phyloP scores from a whole-genome alignment of 345 rosid species.

The Mercurialis annua region DNA sequence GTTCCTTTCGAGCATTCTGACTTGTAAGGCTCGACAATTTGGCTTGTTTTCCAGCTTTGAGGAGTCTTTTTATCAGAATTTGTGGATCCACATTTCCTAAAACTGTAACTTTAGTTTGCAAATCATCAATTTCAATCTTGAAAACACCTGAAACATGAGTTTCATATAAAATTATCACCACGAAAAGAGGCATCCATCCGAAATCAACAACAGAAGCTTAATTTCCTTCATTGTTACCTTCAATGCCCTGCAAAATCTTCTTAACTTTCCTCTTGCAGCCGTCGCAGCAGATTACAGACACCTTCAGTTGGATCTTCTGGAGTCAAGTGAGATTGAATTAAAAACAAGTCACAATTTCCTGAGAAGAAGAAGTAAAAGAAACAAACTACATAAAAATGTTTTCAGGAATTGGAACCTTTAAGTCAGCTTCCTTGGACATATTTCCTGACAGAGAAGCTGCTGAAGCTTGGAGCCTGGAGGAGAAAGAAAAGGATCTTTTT shows the following conservation, averaged over 20 bases:
- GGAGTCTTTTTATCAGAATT: slow-evolving; percentile 39
- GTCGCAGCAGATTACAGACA: slow-evolving; percentile 54
- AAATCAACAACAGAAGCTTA: neutral
- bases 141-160: slow-evolving; percentile 41
- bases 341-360: neutral
- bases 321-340: neutral
- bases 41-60: slow-evolving; percentile 52
- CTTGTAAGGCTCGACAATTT: slow-evolving; percentile 30
- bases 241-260: slow-evolving; percentile 41
- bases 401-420: slow-evolving; percentile 35
- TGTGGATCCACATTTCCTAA: slow-evolving; percentile 43
- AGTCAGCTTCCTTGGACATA: slow-evolving; percentile 48
- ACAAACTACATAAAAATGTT: neutral
- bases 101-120: slow-evolving; percentile 45
- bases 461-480: neutral
- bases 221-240: slow-evolving; percentile 34
- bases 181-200: neutral
- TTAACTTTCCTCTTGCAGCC: slow-evolving; percentile 67
- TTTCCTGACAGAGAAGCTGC: slow-evolving; percentile 2
- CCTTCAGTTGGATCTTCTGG: slow-evolving; percentile 60
- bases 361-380: neutral
- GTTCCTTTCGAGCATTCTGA: slow-evolving; percentile 26
- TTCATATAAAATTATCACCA: slow-evolving; percentile 5
- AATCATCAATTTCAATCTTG: slow-evolving; percentile 43
- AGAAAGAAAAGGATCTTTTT: neutral